Evolutionary conservation across 805 yeast species (phyloP).

Genomic region (Candida ipomoeae): DNA sequence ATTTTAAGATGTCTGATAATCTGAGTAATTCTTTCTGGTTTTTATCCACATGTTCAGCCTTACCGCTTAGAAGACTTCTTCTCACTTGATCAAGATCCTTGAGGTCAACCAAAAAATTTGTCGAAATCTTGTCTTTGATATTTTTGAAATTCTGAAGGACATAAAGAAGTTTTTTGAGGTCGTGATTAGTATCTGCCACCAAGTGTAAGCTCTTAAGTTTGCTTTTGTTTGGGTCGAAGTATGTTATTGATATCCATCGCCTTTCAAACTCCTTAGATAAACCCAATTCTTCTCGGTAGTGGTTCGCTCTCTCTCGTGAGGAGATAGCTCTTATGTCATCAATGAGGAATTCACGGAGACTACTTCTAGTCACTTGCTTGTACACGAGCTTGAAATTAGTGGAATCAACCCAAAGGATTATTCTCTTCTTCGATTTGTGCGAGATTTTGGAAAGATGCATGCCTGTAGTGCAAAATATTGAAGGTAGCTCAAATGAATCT

Average conservation of each 20-base stretch:
- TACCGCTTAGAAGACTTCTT: constrained; percentile 23
- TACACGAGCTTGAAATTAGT: constrained; percentile 53
- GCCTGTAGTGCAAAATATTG: constrained; percentile 52
- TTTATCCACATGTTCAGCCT: constrained; percentile 16
- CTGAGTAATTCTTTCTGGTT: constrained; percentile 35
- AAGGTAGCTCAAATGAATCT: constrained; percentile 19
- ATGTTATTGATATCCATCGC: constrained; percentile 80
- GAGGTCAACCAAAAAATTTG: constrained; percentile 44
- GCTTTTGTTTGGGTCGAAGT: constrained; percentile 52
- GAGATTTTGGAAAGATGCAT: constrained; percentile 65
- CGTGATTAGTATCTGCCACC: constrained; percentile 61
- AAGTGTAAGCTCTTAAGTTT: constrained; percentile 78
- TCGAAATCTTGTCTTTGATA: constrained; percentile 56
- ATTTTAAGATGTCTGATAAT: constrained; percentile 63
- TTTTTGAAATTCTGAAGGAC: constrained; percentile 60
- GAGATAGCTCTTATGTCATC: constrained; percentile 64
- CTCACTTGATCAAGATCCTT: constrained; percentile 33
- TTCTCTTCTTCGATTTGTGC: constrained; percentile 59
- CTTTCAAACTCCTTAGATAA: constrained; percentile 60
- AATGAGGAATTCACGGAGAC: constrained; percentile 34
- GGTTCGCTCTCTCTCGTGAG: constrained; percentile 67
- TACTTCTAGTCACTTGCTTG: constrained; percentile 24
- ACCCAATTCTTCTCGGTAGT: constrained; percentile 81
- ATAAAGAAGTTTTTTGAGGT: constrained; percentile 51
- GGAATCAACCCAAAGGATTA: constrained; percentile 54